Conservation (phyloP, 2,329 filamentous ascomycete genomes). For the Endoconidiophora polonica region DNA sequence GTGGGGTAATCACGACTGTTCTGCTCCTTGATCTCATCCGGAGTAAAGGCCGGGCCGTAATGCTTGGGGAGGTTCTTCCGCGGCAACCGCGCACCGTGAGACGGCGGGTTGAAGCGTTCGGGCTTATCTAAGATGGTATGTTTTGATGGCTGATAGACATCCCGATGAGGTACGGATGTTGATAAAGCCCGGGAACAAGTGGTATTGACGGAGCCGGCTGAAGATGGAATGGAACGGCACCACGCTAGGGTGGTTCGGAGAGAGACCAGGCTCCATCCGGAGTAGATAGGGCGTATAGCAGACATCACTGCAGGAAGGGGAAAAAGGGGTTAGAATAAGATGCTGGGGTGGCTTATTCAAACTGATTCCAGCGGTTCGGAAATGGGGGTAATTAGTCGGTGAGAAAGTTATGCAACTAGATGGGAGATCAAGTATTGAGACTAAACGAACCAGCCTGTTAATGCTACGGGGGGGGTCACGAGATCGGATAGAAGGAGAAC, state of each 20-base stretch:
- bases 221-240: not conserved
- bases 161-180: not conserved
- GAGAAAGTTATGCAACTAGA: too few species aligned
- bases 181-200: not conserved
- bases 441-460: too few species aligned
- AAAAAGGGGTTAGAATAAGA: not conserved
- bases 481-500: too few species aligned
- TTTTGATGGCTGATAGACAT: slow-evolving; percentile 25
- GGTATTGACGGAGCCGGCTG: not conserved
- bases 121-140: slow-evolving; percentile 69
- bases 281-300: not conserved
- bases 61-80: slow-evolving; percentile 41
- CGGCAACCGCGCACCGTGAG: slow-evolving; percentile 57
- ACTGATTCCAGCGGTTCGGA: too few species aligned
- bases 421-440: too few species aligned
- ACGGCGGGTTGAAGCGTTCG: slow-evolving; percentile 78
- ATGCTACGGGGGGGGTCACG: too few species aligned
- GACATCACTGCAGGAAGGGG: not conserved
- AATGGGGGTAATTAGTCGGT: too few species aligned
- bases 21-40: slow-evolving; percentile 49
- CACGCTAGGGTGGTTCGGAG: not conserved
- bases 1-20: slow-evolving; percentile 63
- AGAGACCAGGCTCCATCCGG: not conserved
- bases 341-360: not conserved
- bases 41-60: slow-evolving; percentile 57